phyloP scores from a whole-genome alignment of 202 grass and related monocot species.

The Zoysia matrella region DNA sequence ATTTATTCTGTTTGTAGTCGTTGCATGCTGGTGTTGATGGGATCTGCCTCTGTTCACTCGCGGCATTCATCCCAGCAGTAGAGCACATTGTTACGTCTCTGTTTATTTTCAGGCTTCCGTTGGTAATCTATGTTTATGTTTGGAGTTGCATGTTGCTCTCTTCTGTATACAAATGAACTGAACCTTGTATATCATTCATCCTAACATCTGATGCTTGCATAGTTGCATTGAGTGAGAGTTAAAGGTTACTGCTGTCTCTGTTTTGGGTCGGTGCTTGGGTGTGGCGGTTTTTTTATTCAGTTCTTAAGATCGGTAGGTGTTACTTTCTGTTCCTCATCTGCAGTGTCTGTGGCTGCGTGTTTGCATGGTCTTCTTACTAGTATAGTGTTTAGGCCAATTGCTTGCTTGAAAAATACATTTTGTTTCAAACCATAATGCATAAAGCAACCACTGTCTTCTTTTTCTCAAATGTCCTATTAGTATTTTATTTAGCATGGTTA shows the following conservation, averaged over 20 bases:
- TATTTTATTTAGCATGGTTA: constrained; percentile 19
- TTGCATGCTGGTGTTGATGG: no score
- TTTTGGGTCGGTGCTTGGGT: constrained; percentile 18
- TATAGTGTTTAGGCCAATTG: background rate
- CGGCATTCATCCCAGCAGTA: no score
- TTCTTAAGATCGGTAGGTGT: background rate
- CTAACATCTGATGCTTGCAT: constrained; percentile 30
- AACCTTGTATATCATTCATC: constrained; percentile 20
- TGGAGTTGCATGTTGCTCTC: constrained; percentile 41
- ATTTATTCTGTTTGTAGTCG: constrained; percentile 33
- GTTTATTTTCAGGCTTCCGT: constrained; percentile 31
- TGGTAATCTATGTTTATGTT: constrained; percentile 27
- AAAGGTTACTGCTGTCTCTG: constrained; percentile 36
- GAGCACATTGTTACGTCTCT: background rate
- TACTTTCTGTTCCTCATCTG: constrained; percentile 27
- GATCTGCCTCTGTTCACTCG: no score
- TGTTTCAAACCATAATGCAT: background rate
- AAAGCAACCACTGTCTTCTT: background rate
- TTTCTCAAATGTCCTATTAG: constrained; percentile 16
- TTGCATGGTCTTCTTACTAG: background rate
- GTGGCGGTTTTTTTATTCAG: constrained; percentile 14
- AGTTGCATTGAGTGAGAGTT: background rate
- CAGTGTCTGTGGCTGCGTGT: constrained; percentile 12
- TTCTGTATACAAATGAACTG: constrained; percentile 17
- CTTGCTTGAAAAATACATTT: background rate